Evolutionary conservation across 78 protist species (phyloP).

Genomic region (Polysphondylium violaceum): DNA sequence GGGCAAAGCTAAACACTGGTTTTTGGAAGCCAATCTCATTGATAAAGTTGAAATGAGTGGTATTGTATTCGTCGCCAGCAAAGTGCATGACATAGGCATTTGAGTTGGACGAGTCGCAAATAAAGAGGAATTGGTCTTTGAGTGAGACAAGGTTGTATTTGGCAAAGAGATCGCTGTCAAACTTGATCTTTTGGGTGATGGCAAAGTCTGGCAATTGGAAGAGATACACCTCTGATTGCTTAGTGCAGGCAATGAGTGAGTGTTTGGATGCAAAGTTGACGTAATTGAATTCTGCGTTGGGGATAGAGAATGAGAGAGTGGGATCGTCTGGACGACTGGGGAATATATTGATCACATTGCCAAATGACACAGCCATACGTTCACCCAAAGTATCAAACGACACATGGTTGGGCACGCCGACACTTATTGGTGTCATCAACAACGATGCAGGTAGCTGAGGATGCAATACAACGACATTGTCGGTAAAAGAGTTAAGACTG

Average conservation of each 20-base stretch:
- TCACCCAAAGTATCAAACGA: too few species aligned
- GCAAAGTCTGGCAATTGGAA: background rate
- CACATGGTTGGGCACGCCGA: too few species aligned
- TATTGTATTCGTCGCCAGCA: background rate
- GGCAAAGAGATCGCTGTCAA: background rate
- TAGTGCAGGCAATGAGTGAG: background rate
- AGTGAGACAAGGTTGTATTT: background rate
- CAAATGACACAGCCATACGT: too few species aligned
- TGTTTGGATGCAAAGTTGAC: too few species aligned
- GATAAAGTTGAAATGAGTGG: conserved; percentile 44
- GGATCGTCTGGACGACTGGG: too few species aligned
- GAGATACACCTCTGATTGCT: conserved; percentile 15
- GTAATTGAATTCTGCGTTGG: too few species aligned
- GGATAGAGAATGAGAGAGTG: too few species aligned
- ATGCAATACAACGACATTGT: too few species aligned
- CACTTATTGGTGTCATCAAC: too few species aligned
- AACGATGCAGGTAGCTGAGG: too few species aligned
- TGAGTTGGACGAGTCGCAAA: background rate
- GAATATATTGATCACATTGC: too few species aligned
- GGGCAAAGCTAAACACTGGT: conserved; percentile 60
- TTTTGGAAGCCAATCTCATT: conserved; percentile 27
- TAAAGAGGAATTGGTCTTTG: conserved; percentile 23
- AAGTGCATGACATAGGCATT: conserved; percentile 44
- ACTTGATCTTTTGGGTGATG: background rate
- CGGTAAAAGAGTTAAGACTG: conserved; percentile 1